Evolutionary conservation across 371 early-diverging fungal genomes (phyloP).

Genomic region (Mucor circinelloides): DNA sequence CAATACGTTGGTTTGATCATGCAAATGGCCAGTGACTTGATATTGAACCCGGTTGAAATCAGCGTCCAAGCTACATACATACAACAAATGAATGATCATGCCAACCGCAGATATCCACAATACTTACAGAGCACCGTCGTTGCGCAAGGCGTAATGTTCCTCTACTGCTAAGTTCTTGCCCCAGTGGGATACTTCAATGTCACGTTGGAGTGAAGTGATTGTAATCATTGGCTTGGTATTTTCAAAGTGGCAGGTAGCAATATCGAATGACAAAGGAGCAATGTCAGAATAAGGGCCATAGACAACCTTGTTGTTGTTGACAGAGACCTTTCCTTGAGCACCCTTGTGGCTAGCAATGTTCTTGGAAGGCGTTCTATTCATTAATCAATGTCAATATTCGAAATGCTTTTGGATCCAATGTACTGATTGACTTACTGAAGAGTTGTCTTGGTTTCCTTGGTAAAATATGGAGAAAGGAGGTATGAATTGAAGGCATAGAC

Average conservation of each 20-base stretch:
- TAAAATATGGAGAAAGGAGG: conserved; percentile 67
- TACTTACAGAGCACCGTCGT: conserved; percentile 80
- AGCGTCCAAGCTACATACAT: conserved; percentile 64
- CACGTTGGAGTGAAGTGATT: conserved; percentile 64
- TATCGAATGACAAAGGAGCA: conserved; percentile 52
- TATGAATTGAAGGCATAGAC: conserved; percentile 65
- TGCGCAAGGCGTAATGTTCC: conserved; percentile 82
- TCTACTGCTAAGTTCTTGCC: conserved; percentile 80
- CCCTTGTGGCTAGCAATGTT: conserved; percentile 49
- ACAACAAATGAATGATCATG: neutral
- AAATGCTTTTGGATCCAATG: neutral
- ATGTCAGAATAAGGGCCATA: conserved; percentile 79
- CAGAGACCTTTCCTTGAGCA: conserved; percentile 25
- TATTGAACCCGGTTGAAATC: conserved; percentile 78
- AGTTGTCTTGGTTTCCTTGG: conserved; percentile 78
- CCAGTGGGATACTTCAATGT: conserved; percentile 89
- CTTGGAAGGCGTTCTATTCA: conserved; percentile 35
- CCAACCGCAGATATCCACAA: neutral
- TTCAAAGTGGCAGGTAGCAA: conserved; percentile 62
- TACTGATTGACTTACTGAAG: conserved; percentile 58
- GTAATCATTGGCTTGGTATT: conserved; percentile 67
- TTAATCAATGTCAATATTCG: neutral
- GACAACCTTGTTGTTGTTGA: conserved; percentile 59
- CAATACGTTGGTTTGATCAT: conserved; percentile 64
- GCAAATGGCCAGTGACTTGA: conserved; percentile 47